Conservation (phyloP, 257 asterid genomes). For the Leonotis leonurus region DNA sequence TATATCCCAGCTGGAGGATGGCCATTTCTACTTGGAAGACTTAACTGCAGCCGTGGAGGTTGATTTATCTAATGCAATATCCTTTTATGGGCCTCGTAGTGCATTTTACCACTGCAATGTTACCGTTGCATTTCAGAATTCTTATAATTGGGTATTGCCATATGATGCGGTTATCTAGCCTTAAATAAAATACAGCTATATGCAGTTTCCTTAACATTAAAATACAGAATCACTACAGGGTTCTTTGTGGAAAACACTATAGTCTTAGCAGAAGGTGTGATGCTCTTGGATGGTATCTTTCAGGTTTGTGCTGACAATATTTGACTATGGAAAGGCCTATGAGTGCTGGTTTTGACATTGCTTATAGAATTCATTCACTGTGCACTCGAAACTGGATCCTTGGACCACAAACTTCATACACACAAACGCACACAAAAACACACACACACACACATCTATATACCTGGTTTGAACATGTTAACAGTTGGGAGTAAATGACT, state of each 20-base stretch:
- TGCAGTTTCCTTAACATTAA: slow-evolving; percentile 47
- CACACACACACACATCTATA: too few relatives aligned
- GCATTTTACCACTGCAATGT: not conserved
- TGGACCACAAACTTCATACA: too few relatives aligned
- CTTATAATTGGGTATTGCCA: not conserved
- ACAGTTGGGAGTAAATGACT: slow-evolving; percentile 12
- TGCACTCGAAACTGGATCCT: not conserved
- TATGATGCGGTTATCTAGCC: not conserved
- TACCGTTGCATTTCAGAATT: not conserved
- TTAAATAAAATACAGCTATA: not conserved
- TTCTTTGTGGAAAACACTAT: slow-evolving; percentile 81
- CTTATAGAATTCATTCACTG: not conserved
- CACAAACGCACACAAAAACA: too few relatives aligned
- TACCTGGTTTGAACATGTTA: not conserved
- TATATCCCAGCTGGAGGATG: slow-evolving; percentile 97
- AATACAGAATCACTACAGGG: slow-evolving; percentile 84
- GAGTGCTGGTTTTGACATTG: not conserved
- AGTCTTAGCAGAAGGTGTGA: slow-evolving; percentile 93
- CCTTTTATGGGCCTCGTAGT: slow-evolving; percentile 35
- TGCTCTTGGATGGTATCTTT: slow-evolving; percentile 78
- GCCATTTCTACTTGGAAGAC: slow-evolving; percentile 98
- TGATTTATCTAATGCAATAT: slow-evolving; percentile 88
- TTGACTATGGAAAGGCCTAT: slow-evolving; percentile 4
- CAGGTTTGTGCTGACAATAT: slow-evolving; percentile 41
- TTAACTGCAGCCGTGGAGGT: slow-evolving; percentile 86